Evolutionary conservation across 2,329 filamentous ascomycete genomes (phyloP), one percentile per base, ranked within the genome.

Genomic region (Pseudogymnoascus sp.): DNA sequence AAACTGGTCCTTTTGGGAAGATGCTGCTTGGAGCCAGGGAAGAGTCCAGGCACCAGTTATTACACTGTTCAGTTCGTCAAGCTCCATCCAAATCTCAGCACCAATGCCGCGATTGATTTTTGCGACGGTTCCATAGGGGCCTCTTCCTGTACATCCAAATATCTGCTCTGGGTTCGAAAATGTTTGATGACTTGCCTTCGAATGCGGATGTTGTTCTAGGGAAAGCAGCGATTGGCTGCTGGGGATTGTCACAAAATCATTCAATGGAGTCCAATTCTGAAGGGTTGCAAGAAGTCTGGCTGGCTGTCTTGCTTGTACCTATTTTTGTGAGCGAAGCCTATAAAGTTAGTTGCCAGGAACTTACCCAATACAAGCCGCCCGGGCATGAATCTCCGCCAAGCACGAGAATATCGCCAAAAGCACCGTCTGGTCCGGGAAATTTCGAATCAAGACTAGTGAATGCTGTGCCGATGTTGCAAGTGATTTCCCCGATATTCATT

Each of bases 371-470:
- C 5, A 94, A 80, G 0, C 87, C 86, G 5, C 92, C 92, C 65
- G 87, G 84, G 7, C 91, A 89, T 62, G 87, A 88, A 67, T 90
- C 87, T 0, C 93, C 92, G 4, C 89, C 89, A 59, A 89, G 84
- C 37, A 95, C 82, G 56, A 96, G 77, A n/a, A 95, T 81, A 72
- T 96, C 92, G 2, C 86, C 85, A 64, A 83, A 85, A 18, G 14
- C 38, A 59, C 63, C 63, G 31, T 53, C 28, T 18, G 31, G 35
- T 63, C 79, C 78, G 16, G 77, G 69, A 37, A 67, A 66, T n/a
- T 68, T 67, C 64, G 72, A 72, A 63, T 73, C 70, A 12, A 84
- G 72, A 62, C 86, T 89, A 61, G 91, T 88, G 72, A 97, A 95
- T 2, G 91, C 91, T 2, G 83, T 86, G 64, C 91, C 89, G 56